Evolutionary conservation across 805 yeast genomes (phyloP).

Genomic region (Metschnikowia continentalis): DNA sequence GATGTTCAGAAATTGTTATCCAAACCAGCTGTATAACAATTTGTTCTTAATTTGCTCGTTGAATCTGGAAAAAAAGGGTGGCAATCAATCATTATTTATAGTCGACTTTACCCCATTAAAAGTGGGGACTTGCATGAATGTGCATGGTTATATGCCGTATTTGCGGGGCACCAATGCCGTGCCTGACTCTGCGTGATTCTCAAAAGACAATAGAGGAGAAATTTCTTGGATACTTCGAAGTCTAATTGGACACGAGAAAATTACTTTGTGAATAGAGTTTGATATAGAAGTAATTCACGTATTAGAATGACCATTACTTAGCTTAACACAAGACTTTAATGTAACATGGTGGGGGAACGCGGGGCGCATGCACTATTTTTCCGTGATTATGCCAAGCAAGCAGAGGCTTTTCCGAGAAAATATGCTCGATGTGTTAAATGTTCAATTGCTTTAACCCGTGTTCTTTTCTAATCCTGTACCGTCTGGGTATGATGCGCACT

Average conservation of each 20-base stretch:
- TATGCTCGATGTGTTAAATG: background rate
- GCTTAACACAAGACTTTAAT: background rate
- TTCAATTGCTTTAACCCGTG: no score
- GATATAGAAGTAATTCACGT: no score
- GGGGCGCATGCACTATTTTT: conserved; percentile 1
- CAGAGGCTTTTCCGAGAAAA: background rate
- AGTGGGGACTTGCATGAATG: conserved; percentile 1
- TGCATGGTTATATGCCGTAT: background rate
- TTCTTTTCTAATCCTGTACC: background rate
- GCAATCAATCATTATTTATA: background rate
- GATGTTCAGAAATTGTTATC: background rate
- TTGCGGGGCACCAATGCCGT: background rate
- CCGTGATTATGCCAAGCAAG: background rate
- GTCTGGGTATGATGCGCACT: background rate
- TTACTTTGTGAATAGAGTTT: background rate
- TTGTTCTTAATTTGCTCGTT: background rate
- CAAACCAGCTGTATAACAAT: conserved; percentile 1
- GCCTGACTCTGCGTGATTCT: background rate
- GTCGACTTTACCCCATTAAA: background rate
- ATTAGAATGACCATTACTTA: background rate
- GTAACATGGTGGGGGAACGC: background rate
- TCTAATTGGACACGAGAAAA: background rate
- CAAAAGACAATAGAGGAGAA: background rate
- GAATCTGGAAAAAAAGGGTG: background rate
- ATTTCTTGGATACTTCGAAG: background rate